Conservation (phyloP, 768 basidiomycete species). For the Rossbeevera mucosa region DNA sequence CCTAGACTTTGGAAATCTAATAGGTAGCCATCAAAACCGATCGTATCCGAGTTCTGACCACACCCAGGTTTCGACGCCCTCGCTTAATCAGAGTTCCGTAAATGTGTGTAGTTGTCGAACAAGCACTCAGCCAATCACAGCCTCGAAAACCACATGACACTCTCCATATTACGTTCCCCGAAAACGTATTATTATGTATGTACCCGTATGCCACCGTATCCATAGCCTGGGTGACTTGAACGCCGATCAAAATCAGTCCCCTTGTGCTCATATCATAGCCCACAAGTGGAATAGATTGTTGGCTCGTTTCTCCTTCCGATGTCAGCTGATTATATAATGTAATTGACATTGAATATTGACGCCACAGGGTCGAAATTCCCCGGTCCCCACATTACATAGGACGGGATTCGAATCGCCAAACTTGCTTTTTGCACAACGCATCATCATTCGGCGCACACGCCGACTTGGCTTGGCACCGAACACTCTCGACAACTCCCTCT, state of each 20-base stretch:
- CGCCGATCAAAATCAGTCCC: not conserved
- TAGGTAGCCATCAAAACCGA: too few species aligned
- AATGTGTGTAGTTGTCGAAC: not conserved
- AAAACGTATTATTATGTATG: not conserved
- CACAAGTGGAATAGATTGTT: not conserved
- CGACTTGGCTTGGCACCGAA: not conserved
- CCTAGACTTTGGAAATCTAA: too few species aligned
- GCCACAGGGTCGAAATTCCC: not conserved
- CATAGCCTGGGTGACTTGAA: not conserved
- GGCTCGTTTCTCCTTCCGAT: not conserved
- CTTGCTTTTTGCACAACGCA: not conserved
- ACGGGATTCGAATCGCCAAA: not conserved
- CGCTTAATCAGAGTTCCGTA: too few species aligned
- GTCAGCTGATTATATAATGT: not conserved
- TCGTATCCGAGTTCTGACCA: too few species aligned
- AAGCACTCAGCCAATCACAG: not conserved
- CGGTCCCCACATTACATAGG: not conserved
- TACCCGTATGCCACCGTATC: not conserved
- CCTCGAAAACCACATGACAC: not conserved
- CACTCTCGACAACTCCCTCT: too few species aligned
- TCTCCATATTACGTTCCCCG: not conserved
- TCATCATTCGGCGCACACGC: not conserved
- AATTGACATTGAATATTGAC: not conserved
- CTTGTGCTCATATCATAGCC: not conserved
- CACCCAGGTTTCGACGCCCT: too few species aligned